Percentiles rank a stretch among this genome's conserved stretches.
Evolutionary conservation across 1,139 yeast genomes (phyloP).

Genomic region (Blastobotrys arbuscula): DNA sequence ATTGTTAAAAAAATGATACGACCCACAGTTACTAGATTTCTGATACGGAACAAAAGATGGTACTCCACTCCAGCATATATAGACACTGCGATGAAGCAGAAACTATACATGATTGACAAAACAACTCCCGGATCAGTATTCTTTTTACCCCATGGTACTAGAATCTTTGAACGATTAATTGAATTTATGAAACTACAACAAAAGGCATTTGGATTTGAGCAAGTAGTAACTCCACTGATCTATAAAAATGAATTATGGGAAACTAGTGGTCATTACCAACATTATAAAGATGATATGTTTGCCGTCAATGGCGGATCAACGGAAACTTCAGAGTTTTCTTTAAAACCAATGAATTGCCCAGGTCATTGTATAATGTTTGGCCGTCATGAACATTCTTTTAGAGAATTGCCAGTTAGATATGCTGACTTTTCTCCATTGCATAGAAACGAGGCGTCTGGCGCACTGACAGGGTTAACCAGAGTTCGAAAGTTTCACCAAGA

Average conservation of each 20-base stretch:
- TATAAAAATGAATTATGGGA: slow-evolving; percentile 85
- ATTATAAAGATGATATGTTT: slow-evolving; percentile 93
- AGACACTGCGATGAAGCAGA: slow-evolving; percentile 42
- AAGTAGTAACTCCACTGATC: slow-evolving; percentile 88
- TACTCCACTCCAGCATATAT: slow-evolving; percentile 11
- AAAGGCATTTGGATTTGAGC: slow-evolving; percentile 77
- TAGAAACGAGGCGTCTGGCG: slow-evolving; percentile 93
- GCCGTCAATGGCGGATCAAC: slow-evolving; percentile 44
- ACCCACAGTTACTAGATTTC: not conserved
- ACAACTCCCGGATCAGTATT: slow-evolving; percentile 84
- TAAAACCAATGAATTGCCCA: slow-evolving; percentile 98
- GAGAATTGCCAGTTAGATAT: slow-evolving; percentile 82
- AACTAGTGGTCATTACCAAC: slow-evolving; percentile 93
- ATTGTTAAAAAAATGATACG: not conserved
- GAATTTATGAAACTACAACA: slow-evolving; percentile 83
- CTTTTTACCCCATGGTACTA: slow-evolving; percentile 86
- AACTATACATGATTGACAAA: slow-evolving; percentile 68
- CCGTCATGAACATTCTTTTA: slow-evolving; percentile 76
- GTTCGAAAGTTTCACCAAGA: slow-evolving; percentile 98
- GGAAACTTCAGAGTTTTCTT: slow-evolving; percentile 49
- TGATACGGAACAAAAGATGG: not conserved
- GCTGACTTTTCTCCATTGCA: slow-evolving; percentile 94
- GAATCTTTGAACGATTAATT: slow-evolving; percentile 72
- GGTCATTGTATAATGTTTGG: slow-evolving; percentile 91
- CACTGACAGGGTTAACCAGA: slow-evolving; percentile 87